These are phyloP conservation scores for Blastocystis sp. DNA, from an alignment of 352 stramenopile genomes.

Conservation along the genomic window DNA sequence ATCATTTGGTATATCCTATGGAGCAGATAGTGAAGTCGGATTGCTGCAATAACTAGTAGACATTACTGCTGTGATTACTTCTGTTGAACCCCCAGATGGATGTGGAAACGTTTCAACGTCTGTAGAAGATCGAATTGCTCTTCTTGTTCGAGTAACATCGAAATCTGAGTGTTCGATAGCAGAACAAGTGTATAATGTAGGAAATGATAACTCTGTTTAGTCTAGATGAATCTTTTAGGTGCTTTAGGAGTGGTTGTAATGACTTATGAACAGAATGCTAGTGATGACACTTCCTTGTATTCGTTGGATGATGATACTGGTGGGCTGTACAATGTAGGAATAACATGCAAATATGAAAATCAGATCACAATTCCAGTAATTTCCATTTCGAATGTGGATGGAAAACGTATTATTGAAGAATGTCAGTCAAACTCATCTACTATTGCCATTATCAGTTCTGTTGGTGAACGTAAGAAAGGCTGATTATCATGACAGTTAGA, in stretches of 20 bases:
- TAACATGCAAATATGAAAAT: neutral
- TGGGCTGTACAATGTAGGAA: neutral
- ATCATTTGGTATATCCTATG: constrained; percentile 3
- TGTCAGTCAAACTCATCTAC: neutral
- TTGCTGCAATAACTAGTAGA: neutral
- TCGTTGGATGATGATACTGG: neutral
- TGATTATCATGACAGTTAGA: neutral
- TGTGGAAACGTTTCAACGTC: neutral
- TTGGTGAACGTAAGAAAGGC: neutral
- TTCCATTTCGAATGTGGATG: neutral
- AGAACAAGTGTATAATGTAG: constrained; percentile 27
- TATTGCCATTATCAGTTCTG: neutral
- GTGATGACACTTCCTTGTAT: neutral
- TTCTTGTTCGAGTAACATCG: neutral
- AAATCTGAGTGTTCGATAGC: neutral
- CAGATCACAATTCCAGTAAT: constrained; percentile 53
- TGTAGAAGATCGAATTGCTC: neutral
- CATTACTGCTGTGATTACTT: neutral
- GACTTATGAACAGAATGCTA: neutral
- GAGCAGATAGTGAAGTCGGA: neutral
- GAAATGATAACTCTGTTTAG: neutral
- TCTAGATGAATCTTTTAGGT: neutral
- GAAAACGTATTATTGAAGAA: neutral
- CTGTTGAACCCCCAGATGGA: neutral
- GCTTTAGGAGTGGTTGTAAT: constrained; percentile 34